These are phyloP conservation scores for Aureobasidium namibiae DNA, from an alignment of 2,329 filamentous ascomycete genomes.

Conservation along the genomic window DNA sequence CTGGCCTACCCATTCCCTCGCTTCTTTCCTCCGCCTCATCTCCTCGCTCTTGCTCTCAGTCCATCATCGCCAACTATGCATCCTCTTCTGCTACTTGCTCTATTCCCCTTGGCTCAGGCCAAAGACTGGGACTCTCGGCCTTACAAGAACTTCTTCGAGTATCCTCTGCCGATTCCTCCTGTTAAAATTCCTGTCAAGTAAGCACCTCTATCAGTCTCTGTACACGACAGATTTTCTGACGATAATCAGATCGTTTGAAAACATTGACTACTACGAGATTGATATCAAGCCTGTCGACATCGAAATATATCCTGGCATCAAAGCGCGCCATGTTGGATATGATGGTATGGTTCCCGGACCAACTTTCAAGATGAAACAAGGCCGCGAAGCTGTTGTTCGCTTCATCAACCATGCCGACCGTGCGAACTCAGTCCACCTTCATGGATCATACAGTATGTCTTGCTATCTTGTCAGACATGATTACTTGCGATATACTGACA, in stretches of 20 bases:
- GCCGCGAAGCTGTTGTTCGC: slow-evolving; percentile 43
- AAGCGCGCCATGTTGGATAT: slow-evolving; percentile 38
- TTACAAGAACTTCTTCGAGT: background rate
- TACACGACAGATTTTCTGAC: background rate
- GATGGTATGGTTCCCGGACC: slow-evolving; percentile 47
- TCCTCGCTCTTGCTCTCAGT: too few species aligned
- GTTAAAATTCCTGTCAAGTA: background rate
- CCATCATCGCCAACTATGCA: background rate
- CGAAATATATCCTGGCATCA: slow-evolving; percentile 33
- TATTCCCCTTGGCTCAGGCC: background rate
- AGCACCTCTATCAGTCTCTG: too few species aligned
- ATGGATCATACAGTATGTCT: slow-evolving; percentile 37
- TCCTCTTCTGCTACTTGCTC: background rate
- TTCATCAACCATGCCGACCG: slow-evolving; percentile 41
- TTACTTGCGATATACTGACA: background rate
- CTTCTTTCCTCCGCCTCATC: too few species aligned
- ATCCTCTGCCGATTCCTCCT: background rate
- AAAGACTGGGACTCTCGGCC: background rate
- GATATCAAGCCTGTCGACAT: slow-evolving; percentile 34
- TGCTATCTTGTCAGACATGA: background rate
- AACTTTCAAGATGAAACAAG: slow-evolving; percentile 39
- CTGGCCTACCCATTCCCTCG: too few species aligned
- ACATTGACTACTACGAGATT: slow-evolving; percentile 41
- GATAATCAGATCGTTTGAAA: background rate
- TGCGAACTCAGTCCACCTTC: slow-evolving; percentile 42